Base-by-base conservation (phyloP, 2,329 filamentous ascomycete genomes). In the Cercospora sp. region DNA sequence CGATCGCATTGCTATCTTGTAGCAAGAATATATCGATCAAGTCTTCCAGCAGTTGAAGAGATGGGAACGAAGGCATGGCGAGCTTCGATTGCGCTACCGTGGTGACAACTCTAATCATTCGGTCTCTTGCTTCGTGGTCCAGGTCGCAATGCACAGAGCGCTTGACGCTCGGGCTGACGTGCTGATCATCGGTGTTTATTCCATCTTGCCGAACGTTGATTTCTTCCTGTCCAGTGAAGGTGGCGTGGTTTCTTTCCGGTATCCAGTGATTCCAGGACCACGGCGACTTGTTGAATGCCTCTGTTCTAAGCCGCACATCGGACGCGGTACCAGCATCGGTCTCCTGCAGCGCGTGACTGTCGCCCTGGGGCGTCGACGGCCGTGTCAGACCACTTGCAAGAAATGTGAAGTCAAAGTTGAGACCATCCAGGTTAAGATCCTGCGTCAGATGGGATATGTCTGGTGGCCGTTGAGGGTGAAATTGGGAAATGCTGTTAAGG, bases 51-150 rank as follows among this genome's bases (percentile, higher is more conserved):
- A 87, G 76, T 18, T 87, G 83, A 9, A 86, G 81, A 0, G 86
- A 87, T 0, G 88, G 87, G 68, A 90, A 90, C 0, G 88, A 88
- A 1, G 82, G 84, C 31, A 84, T 86, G 26, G 87, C 55, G 1
- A 73, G 65, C 28, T 64, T 68, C 6, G 63, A 68, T 84, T 68
- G 68, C 16, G 70, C 68, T 26, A 65, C 51, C 28, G 74, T 71
- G 3, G 74, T 75, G 8, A 75, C 70, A 2, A 72, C 64, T 13
- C 73, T 65, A 16, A 75, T 74, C 73, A 75, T 75, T 5, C 73
- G 70, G 55, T 75, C 74, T 62, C 74, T 61, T 8, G 66, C 69
- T 31, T 70, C 67, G 31, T 71, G 65, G 3, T 72, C 68, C 7
- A 75, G 61, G 6, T 71, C 67, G 55, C 69, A 73, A 57, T 75